Evolutionary conservation across 306 rosid genomes (phyloP).

Genomic region (Cotoneaster glaucophyllus): DNA sequence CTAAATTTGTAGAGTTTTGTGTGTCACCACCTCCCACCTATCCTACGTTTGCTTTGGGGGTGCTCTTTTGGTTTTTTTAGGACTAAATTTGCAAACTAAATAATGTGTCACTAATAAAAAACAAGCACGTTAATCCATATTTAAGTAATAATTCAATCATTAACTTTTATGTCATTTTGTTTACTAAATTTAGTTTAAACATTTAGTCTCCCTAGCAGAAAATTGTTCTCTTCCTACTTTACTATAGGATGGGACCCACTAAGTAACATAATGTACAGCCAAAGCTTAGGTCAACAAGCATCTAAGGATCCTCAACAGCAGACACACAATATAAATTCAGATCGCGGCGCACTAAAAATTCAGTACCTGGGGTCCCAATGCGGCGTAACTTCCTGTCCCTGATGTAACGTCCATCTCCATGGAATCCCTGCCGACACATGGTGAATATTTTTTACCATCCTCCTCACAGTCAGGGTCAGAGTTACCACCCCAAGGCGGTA

Average conservation of each 20-base stretch:
- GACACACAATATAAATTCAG: conserved; percentile 20
- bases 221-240: background rate
- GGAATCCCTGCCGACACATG: conserved; percentile 45
- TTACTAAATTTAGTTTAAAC: too few species aligned
- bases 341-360: conserved; percentile 23
- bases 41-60: too few species aligned
- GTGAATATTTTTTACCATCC: conserved; percentile 20
- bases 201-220: rapidly evolving
- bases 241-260: background rate
- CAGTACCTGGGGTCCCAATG: conserved; percentile 38
- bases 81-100: too few species aligned
- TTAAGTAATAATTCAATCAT: too few species aligned
- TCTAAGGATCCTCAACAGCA: conserved; percentile 17
- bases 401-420: conserved; percentile 17
- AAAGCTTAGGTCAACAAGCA: background rate
- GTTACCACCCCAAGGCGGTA: conserved; percentile 24
- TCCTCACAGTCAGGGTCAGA: background rate
- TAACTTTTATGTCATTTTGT: too few species aligned
- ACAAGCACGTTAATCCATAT: too few species aligned
- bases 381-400: conserved; percentile 1
- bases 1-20: too few species aligned
- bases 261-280: background rate
- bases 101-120: too few species aligned
- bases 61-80: too few species aligned
- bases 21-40: too few species aligned